Conservation (phyloP, 192 early-diverging fungal species). For the Diversispora eburnea region DNA sequence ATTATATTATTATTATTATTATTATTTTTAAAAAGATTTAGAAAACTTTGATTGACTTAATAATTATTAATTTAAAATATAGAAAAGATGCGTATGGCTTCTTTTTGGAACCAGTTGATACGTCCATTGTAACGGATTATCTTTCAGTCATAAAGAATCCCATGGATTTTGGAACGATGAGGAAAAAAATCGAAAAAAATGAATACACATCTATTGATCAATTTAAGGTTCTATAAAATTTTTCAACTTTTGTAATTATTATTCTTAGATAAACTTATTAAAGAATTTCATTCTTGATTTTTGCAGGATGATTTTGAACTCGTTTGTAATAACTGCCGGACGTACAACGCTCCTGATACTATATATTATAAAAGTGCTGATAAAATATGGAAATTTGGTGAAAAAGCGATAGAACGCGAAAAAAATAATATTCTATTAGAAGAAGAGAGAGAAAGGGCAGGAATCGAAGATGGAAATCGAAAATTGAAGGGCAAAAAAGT, state of each 20-base stretch:
- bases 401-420: conserved; percentile 69
- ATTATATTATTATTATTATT: not conserved
- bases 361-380: conserved; percentile 79
- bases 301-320: conserved; percentile 65
- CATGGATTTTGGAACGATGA: conserved; percentile 93
- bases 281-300: not conserved
- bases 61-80: conserved; percentile 5
- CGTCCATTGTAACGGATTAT: conserved; percentile 73
- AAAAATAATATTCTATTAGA: conserved; percentile 37
- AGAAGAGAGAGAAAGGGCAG: conserved; percentile 26
- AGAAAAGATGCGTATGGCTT: conserved; percentile 83
- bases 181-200: conserved; percentile 59
- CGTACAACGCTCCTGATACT: conserved; percentile 80
- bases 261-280: not conserved
- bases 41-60: not conserved
- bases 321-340: conserved; percentile 75
- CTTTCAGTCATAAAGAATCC: conserved; percentile 71
- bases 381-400: conserved; percentile 67
- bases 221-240: conserved; percentile 43
- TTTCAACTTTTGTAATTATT: not conserved
- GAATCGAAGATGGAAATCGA: not conserved
- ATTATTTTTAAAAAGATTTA: not conserved
- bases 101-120: conserved; percentile 84
- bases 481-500: not conserved
- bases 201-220: conserved; percentile 63